Evolutionary conservation across 768 basidiomycete genomes (phyloP).

Genomic region (Calocera cornea): DNA sequence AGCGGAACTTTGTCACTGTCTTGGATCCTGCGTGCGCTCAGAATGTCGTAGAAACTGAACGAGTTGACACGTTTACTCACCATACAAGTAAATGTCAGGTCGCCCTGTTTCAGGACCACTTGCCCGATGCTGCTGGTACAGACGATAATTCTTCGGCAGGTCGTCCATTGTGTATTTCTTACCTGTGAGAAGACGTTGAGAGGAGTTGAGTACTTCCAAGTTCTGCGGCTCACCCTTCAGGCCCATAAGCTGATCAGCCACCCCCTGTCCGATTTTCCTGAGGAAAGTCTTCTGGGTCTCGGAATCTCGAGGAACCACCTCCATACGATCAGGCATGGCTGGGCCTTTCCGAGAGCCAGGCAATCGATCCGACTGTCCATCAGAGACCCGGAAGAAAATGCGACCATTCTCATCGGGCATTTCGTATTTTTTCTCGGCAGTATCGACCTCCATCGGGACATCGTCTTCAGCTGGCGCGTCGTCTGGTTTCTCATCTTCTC

Average conservation of each 20-base stretch:
- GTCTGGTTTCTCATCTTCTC: not conserved
- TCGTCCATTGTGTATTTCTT: not conserved
- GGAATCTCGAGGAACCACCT: not conserved
- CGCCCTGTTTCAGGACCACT: not conserved
- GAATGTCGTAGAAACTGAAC: not conserved
- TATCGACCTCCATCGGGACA: not conserved
- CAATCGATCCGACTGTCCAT: not conserved
- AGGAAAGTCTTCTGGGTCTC: not conserved
- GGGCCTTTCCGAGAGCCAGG: not conserved
- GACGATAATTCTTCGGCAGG: not conserved
- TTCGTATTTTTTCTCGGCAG: not conserved
- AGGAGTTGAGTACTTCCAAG: not conserved
- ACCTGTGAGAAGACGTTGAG: not conserved
- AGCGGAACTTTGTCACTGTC: conserved; percentile 42
- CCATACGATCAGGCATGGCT: not conserved
- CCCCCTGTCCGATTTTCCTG: not conserved
- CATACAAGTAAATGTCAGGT: not conserved
- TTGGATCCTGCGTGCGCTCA: not conserved
- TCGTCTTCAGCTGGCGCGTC: not conserved
- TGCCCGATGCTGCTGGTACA: not conserved
- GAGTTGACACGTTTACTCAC: not conserved
- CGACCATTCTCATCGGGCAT: not conserved
- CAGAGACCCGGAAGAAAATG: not conserved
- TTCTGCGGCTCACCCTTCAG: not conserved
- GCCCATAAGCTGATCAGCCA: not conserved